Conservation (phyloP, 2,329 filamentous ascomycete species). For the Periglandula ipomoeae region DNA sequence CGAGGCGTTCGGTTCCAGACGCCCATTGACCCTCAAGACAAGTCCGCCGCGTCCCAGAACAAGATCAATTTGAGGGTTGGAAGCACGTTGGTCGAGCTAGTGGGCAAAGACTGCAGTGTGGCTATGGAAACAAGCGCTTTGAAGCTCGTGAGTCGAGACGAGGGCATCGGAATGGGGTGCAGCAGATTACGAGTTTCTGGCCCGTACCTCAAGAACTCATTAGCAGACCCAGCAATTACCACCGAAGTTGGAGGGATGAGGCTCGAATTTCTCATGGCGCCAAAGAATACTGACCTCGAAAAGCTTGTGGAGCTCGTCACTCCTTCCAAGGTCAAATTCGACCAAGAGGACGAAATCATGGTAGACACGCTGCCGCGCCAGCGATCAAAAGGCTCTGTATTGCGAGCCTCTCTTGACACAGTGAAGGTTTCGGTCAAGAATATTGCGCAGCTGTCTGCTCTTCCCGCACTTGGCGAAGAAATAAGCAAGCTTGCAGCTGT, state of each 20-base stretch:
- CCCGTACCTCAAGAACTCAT: conserved; percentile 48
- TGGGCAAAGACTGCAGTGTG: conserved; percentile 68
- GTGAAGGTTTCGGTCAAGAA: conserved; percentile 54
- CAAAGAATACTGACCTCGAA: conserved; percentile 73
- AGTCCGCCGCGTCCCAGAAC: conserved; percentile 37
- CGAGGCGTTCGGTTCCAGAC: conserved; percentile 51
- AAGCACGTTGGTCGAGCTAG: conserved; percentile 66
- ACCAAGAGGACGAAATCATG: conserved; percentile 81
- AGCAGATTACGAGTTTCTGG: conserved; percentile 68
- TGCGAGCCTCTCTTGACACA: conserved; percentile 59
- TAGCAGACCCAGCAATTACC: conserved; percentile 50
- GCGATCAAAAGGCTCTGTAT: conserved; percentile 73
- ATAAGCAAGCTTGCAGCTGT: conserved; percentile 76
- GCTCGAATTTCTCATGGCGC: conserved; percentile 62
- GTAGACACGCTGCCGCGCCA: conserved; percentile 85
- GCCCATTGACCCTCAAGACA: conserved; percentile 39
- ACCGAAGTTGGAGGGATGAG: conserved; percentile 57
- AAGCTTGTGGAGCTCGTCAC: conserved; percentile 77
- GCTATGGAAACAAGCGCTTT: conserved; percentile 69
- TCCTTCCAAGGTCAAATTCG: conserved; percentile 82
- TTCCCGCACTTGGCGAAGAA: conserved; percentile 69
- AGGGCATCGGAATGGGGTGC: conserved; percentile 63
- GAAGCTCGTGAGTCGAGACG: conserved; percentile 67
- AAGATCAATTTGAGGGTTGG: conserved; percentile 73
- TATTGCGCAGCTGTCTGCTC: conserved; percentile 53